These are phyloP conservation scores for Xylaria sp. DNA, from an alignment of 2,329 filamentous ascomycete species.

Conservation along the genomic window DNA sequence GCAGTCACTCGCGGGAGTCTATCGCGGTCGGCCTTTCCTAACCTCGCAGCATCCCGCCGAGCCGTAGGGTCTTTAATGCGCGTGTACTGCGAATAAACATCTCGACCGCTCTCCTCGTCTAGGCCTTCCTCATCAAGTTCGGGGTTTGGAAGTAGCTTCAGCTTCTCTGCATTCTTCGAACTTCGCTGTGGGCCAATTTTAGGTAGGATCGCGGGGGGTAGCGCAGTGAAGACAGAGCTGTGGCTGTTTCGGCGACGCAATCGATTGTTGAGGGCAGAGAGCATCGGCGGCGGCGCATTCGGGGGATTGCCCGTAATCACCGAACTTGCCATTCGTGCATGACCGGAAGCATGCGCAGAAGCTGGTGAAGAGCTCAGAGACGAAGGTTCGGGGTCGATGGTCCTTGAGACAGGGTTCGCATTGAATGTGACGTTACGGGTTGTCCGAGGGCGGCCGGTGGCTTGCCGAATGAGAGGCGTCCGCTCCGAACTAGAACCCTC, in stretches of 20 bases:
- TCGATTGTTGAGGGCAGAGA: slow-evolving; percentile 87
- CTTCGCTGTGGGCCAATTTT: slow-evolving; percentile 96
- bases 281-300: slow-evolving; percentile 65
- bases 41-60: slow-evolving; percentile 86
- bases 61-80: slow-evolving; percentile 97
- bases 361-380: slow-evolving; percentile 48
- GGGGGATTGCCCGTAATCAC: slow-evolving; percentile 46
- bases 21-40: slow-evolving; percentile 93
- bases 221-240: slow-evolving; percentile 65
- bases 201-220: slow-evolving; percentile 55
- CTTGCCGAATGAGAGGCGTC: slow-evolving; percentile 50
- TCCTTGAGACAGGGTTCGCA: slow-evolving; percentile 72
- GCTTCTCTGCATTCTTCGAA: slow-evolving; percentile 94
- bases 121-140: slow-evolving; percentile 75
- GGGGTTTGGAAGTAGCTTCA: slow-evolving; percentile 95
- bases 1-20: slow-evolving; percentile 91
- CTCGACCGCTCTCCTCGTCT: slow-evolving; percentile 91
- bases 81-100: slow-evolving; percentile 98
- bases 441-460: slow-evolving; percentile 56
- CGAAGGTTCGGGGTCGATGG: slow-evolving; percentile 63
- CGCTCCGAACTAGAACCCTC: slow-evolving; percentile 44
- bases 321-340: slow-evolving; percentile 47
- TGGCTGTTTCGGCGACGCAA: slow-evolving; percentile 87
- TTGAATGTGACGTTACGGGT: slow-evolving; percentile 81
- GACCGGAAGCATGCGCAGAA: slow-evolving; percentile 51